phyloP scores from a whole-genome alignment of 495 filamentous ascomycete species.

The Trichoderma parareesei region DNA sequence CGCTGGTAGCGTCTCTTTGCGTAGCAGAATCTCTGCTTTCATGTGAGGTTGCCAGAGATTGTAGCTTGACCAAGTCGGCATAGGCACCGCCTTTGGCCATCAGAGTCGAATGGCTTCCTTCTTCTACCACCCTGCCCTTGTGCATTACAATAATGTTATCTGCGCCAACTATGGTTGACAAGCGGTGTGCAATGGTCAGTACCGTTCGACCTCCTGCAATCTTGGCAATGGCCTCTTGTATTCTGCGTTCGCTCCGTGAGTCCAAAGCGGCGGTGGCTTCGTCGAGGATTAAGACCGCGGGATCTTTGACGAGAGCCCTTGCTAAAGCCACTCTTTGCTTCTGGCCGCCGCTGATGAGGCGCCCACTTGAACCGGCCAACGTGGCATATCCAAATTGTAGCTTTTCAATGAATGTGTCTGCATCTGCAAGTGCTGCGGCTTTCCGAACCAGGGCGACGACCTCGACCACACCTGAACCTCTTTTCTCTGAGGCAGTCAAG shows the following conservation, averaged over 20 bases:
- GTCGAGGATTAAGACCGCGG: slow-evolving; percentile 43
- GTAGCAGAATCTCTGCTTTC: background rate
- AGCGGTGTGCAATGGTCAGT: slow-evolving; percentile 64
- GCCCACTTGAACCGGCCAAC: slow-evolving; percentile 37
- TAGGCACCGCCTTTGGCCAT: slow-evolving; percentile 29
- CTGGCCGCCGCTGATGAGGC: slow-evolving; percentile 48
- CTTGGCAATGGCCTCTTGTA: slow-evolving; percentile 42
- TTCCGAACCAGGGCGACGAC: slow-evolving; percentile 25
- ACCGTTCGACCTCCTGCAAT: slow-evolving; percentile 51
- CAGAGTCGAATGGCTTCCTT: slow-evolving; percentile 41
- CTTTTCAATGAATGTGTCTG: slow-evolving; percentile 26
- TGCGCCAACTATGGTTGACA: slow-evolving; percentile 56
- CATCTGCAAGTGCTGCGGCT: slow-evolving; percentile 32
- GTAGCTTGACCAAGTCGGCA: slow-evolving; percentile 31
- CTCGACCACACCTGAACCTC: slow-evolving; percentile 20
- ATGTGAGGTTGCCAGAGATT: slow-evolving; percentile 19
- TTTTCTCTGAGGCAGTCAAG: slow-evolving; percentile 18
- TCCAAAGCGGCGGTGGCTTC: slow-evolving; percentile 49
- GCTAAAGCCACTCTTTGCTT: slow-evolving; percentile 56
- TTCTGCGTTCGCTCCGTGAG: slow-evolving; percentile 44
- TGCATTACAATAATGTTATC: slow-evolving; percentile 55
- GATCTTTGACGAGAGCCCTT: slow-evolving; percentile 40
- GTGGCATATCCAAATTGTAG: slow-evolving; percentile 39
- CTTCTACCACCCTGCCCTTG: slow-evolving; percentile 46
- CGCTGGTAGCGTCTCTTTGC: background rate